Conservation (phyloP, 345 rosid genomes). For the Geranium rotundifolium region DNA sequence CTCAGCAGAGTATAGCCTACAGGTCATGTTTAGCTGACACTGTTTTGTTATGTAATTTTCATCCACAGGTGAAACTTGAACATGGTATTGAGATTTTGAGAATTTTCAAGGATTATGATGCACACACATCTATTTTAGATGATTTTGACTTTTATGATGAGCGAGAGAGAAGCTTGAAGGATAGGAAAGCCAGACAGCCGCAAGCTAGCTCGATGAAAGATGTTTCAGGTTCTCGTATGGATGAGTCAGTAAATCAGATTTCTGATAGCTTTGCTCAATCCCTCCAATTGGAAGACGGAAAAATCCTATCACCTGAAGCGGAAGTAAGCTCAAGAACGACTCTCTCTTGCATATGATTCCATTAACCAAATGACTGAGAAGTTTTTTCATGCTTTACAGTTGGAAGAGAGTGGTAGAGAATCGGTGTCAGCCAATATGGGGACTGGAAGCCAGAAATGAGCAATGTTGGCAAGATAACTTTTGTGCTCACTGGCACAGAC, state of each 20-base stretch:
- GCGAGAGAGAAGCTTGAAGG: conserved; percentile 39
- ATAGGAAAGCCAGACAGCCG: conserved; percentile 27
- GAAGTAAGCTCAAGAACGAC: not conserved
- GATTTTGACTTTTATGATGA: conserved; percentile 54
- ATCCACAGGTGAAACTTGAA: conserved; percentile 44
- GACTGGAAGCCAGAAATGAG: not conserved
- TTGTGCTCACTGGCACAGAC: not conserved
- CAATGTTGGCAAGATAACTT: too few species aligned
- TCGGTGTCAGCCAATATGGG: not conserved
- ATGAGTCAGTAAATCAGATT: conserved; percentile 26
- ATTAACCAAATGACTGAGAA: not conserved
- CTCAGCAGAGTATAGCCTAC: not conserved
- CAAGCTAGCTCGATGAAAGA: conserved; percentile 9
- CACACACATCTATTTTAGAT: conserved; percentile 43
- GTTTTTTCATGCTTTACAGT: not conserved
- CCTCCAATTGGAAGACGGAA: conserved; percentile 20
- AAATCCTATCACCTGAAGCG: not conserved
- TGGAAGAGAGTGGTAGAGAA: not conserved
- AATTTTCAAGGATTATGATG: conserved; percentile 52
- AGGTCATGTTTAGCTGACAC: not conserved
- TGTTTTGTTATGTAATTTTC: not conserved
- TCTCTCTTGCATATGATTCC: not conserved
- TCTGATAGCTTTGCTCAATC: conserved; percentile 27
- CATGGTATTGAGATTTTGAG: conserved; percentile 61
- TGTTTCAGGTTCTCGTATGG: conserved; percentile 13